Evolutionary conservation across 257 asterid species (phyloP).

Genomic region (Prunella vulgaris): DNA sequence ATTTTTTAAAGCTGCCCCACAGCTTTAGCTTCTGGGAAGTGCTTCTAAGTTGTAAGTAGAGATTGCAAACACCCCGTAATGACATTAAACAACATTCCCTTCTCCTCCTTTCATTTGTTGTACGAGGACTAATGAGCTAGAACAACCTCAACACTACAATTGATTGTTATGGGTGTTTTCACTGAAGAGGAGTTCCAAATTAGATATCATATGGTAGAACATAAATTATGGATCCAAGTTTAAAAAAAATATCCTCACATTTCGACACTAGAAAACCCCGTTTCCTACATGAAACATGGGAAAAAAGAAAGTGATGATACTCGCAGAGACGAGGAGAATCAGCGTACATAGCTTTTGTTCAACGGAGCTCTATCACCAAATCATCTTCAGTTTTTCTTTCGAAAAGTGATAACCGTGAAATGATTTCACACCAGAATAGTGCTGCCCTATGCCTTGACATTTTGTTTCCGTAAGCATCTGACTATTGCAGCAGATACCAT

Average conservation of each 20-base stretch:
- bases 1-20: too few relatives aligned
- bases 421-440: background rate
- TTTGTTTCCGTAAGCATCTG: background rate
- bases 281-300: background rate
- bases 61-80: too few relatives aligned
- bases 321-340: background rate
- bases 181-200: background rate
- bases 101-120: background rate
- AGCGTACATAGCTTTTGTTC: background rate
- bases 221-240: background rate
- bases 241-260: background rate
- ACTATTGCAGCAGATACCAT: background rate
- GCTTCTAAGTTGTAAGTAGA: too few relatives aligned
- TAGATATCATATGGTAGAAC: background rate
- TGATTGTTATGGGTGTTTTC: background rate
- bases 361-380: background rate
- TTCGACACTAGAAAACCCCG: background rate
- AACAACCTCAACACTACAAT: background rate
- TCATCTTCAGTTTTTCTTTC: background rate
- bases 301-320: background rate
- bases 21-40: too few relatives aligned
- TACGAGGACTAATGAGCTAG: background rate
- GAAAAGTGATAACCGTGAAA: background rate
- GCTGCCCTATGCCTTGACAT: background rate
- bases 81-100: background rate